Percentiles rank a stretch among this genome's conserved stretches.
These are phyloP conservation scores for Mucor saturninus DNA, from an alignment of 371 early-diverging fungal genomes.

Conservation along the genomic window DNA sequence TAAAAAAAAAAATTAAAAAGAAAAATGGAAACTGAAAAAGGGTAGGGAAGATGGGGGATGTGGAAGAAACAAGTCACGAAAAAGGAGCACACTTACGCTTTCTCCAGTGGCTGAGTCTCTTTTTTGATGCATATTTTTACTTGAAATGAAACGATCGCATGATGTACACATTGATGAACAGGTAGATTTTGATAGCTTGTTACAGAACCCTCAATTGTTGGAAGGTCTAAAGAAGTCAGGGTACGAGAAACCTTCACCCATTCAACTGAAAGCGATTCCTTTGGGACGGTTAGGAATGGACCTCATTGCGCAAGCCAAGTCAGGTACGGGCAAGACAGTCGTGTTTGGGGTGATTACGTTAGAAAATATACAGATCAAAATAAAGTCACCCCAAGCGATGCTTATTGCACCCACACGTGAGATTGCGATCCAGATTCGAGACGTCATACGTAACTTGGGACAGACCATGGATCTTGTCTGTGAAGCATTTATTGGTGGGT, in stretches of 20 bases:
- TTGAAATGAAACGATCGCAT: constrained; percentile 40
- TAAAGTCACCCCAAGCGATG: constrained; percentile 54
- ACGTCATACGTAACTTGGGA: constrained; percentile 62
- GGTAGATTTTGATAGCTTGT: constrained; percentile 59
- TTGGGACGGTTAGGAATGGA: constrained; percentile 82
- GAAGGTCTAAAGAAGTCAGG: constrained; percentile 59
- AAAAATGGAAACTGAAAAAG: constrained; percentile 11
- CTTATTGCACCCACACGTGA: constrained; percentile 93
- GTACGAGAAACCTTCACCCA: constrained; percentile 78
- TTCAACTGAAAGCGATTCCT: constrained; percentile 89
- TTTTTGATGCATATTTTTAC: neutral
- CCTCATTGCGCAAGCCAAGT: constrained; percentile 92
- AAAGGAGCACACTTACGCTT: neutral
- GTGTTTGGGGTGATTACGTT: constrained; percentile 92
- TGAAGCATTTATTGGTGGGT: constrained; percentile 90
- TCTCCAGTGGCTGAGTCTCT: constrained; percentile 25
- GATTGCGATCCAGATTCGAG: constrained; percentile 89
- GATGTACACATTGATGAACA: constrained; percentile 68
- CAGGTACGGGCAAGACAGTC: constrained; percentile 97
- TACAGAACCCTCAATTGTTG: constrained; percentile 54
- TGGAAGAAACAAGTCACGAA: constrained; percentile 12
- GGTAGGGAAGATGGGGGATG: neutral
- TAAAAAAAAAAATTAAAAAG: constrained; percentile 16
- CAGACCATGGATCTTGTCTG: constrained; percentile 66
- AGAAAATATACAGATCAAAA: constrained; percentile 66